Base-by-base conservation (phyloP, 306 rosid species). In the Vachellia pachyceras region DNA sequence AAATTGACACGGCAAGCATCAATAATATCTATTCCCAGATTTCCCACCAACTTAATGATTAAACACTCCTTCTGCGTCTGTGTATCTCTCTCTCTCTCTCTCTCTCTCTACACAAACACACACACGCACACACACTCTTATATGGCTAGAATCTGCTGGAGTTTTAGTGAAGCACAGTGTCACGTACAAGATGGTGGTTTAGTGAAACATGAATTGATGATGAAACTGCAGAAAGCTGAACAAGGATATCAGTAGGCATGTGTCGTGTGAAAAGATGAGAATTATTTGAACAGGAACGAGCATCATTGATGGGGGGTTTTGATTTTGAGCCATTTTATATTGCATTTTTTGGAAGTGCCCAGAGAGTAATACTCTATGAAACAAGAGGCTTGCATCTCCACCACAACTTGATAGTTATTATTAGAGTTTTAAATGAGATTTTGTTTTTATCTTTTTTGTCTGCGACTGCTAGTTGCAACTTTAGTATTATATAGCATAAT, bases 1-100 rank as follows among this genome's bases (percentile, higher is more conserved):
- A 55, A 54, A 97, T 81, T 80, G 98, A 88, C 85, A 89, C 89
- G 36, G 90, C 88, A 15, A 95, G 92, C 98, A 95, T 95, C 69
- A 29, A 29, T 29, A 88, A 86, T 68, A 40, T 40, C 18, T 2
- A 41, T 11, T 88, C 60, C 72, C 57, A 77, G 68, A 74, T 72
- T 41, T 50, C 60, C 61, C 55, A 23, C 74, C 46, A 66, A 37
- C 12, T 36, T 15, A 65, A 35, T 33, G 33, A 63, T 58, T 15
- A 6, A 29, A 61, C 69, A 7, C 42, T 63, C 33, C 33, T 29
- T 29, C 33, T 29, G 33, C 33, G 1, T 29, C 33, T 29, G 33
- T 29, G 33, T 29, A 29, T 29, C 33, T 29, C 1, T 29, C 33
- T 29, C 33, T 29, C 33, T 29, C 33, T 29, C 33, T 29, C 33